Evolutionary conservation across 2,329 filamentous ascomycete species (phyloP).

Genomic region (Neonectria sp.): DNA sequence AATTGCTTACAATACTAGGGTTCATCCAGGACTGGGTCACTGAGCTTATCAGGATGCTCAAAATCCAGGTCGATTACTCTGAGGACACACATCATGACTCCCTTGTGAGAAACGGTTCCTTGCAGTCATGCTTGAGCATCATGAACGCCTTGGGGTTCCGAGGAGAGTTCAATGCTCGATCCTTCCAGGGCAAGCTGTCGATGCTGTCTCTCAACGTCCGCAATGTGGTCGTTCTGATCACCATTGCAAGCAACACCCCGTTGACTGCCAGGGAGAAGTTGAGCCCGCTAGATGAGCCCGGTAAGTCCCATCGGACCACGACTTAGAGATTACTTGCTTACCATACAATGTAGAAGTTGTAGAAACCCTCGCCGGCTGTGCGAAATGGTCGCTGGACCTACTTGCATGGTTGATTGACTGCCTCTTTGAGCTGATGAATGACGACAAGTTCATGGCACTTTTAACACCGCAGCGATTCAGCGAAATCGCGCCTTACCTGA

Average conservation of each 20-base stretch:
- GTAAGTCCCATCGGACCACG: conserved; percentile 44
- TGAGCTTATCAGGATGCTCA: conserved; percentile 78
- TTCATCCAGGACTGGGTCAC: conserved; percentile 75
- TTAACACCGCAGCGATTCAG: conserved; percentile 63
- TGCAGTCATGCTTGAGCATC: conserved; percentile 84
- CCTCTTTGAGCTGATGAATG: conserved; percentile 69
- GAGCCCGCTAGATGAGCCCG: conserved; percentile 73
- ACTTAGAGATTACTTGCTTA: conserved; percentile 21
- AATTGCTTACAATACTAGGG: conserved; percentile 56
- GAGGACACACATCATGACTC: conserved; percentile 80
- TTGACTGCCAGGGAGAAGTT: conserved; percentile 68
- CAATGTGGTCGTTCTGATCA: conserved; percentile 77
- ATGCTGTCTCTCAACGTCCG: conserved; percentile 83
- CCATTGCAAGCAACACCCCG: conserved; percentile 73
- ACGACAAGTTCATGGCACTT: conserved; percentile 65
- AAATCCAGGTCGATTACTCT: conserved; percentile 85
- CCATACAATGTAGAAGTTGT: conserved; percentile 72
- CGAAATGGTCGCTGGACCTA: conserved; percentile 84
- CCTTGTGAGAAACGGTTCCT: conserved; percentile 78
- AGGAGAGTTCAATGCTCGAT: conserved; percentile 73
- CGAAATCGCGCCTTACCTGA: conserved; percentile 67
- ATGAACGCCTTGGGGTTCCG: conserved; percentile 84
- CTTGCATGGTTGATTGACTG: conserved; percentile 74
- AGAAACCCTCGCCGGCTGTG: conserved; percentile 79
- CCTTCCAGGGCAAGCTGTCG: conserved; percentile 80